Evolutionary conservation across 495 filamentous ascomycete genomes (phyloP), one percentile per base, ranked within the genome.

Genomic region (Pseudevernia furfuracea): DNA sequence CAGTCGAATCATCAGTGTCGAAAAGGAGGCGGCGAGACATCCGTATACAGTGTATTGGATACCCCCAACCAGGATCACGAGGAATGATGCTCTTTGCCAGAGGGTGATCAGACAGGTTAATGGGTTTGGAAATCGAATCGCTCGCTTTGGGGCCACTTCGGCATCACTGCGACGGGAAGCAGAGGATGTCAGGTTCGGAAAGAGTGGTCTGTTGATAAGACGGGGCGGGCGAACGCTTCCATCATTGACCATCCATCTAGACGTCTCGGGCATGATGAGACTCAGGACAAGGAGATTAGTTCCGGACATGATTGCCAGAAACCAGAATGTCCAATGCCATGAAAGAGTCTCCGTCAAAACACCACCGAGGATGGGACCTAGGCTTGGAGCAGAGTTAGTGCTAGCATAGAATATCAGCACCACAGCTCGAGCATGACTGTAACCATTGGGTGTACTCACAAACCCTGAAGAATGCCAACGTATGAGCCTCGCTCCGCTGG

Each of bases 161-260:
- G 44, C 44, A 12, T 48, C n/a, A 48, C 44, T 48, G 8, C 44
- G 7, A 48, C 10, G 44, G 10, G 44, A n/a, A 48, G 44, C 44
- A 48, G n/a, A 48, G 44, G 44, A 14, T 25, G 4, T 28, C 2
- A 28, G 9, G 11, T 12, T 25, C 12, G 46, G 11, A 28, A 12
- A 49, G 46, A 49, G 0, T 11, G 46, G 10, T 12, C 46, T 10
- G 11, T 14, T 49, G 8, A 49, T 49, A 10, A 53, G 25, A 19
- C 28, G 48, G 48, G 48, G 3, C 6, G 48, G 48, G 48, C 10
- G 48, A 2, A 73, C 59, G 12, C 71, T 75, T n/a, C 88, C 88
- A 71, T 91, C 87, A 0, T 85, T 87, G 1, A 91, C 88, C 5
- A 90, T 80, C 23, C 84, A 85, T 10, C 88, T 78, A 39, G 75